Conservation (phyloP, 257 asterid species). For the Prunella vulgaris region DNA sequence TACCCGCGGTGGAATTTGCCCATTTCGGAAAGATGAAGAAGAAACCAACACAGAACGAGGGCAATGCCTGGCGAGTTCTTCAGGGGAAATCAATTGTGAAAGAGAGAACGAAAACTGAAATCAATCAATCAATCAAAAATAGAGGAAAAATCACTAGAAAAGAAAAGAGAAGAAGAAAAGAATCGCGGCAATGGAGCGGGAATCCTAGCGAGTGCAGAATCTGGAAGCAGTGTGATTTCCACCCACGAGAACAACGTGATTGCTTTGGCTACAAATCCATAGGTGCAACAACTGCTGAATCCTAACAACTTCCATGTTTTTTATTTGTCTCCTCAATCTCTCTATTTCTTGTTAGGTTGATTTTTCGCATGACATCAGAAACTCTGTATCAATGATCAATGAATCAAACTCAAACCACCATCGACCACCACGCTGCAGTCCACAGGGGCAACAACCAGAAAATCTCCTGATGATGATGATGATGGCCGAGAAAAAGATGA, state of each 20-base stretch:
- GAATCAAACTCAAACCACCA: slow-evolving; percentile 24
- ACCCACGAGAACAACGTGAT: slow-evolving; percentile 70
- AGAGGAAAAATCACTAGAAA: too few species aligned
- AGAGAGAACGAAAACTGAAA: slow-evolving; percentile 17
- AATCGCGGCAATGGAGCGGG: slow-evolving; percentile 3
- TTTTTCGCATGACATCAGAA: slow-evolving; percentile 23
- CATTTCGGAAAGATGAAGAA: slow-evolving; percentile 23
- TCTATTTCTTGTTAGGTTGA: not conserved
- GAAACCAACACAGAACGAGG: not conserved
- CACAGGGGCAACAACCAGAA: not conserved
- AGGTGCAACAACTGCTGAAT: slow-evolving; percentile 55
- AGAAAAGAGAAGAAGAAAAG: not conserved
- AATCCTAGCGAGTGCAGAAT: slow-evolving; percentile 67
- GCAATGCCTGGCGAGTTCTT: not conserved
- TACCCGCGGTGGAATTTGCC: slow-evolving; percentile 24
- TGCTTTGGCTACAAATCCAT: slow-evolving; percentile 37
- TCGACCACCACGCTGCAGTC: slow-evolving; percentile 1
- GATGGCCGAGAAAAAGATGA: not conserved
- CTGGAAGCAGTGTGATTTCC: slow-evolving; percentile 86
- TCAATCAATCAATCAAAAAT: not conserved
- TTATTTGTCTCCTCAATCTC: not conserved
- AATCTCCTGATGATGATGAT: not conserved
- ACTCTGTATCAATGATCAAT: not conserved
- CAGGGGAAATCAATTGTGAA: slow-evolving; percentile 17
- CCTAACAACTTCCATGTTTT: slow-evolving; percentile 63